Percentiles rank a stretch among this genome's conserved stretches.
Conservation (phyloP, 2,329 filamentous ascomycete genomes). For the Akanthomyces dipterigenus region DNA sequence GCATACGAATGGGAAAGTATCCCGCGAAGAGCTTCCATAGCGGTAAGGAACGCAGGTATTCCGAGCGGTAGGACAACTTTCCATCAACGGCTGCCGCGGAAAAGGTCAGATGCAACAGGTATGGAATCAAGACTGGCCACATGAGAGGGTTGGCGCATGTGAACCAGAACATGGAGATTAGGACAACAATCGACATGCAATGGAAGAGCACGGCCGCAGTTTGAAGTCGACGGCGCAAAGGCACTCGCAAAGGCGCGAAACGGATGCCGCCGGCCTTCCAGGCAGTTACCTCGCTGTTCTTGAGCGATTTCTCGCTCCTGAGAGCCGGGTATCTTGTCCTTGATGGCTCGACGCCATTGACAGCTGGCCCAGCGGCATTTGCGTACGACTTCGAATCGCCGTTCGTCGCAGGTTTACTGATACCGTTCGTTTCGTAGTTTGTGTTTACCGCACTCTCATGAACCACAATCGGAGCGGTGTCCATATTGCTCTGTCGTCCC, state of each 20-base stretch:
- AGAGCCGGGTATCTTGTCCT: constrained; percentile 3
- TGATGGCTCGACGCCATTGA: not conserved
- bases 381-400: constrained; percentile 5
- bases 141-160: constrained; percentile 84
- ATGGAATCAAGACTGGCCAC: constrained; percentile 73
- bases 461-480: not conserved
- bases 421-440: not conserved
- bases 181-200: constrained; percentile 62
- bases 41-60: constrained; percentile 63
- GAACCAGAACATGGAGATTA: constrained; percentile 79
- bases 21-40: constrained; percentile 86
- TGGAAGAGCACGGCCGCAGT: constrained; percentile 73
- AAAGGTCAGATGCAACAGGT: constrained; percentile 76
- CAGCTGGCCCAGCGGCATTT: not conserved
- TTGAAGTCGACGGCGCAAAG: constrained; percentile 64
- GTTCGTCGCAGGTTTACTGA: not conserved
- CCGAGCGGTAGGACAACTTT: constrained; percentile 64
- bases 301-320: not conserved
- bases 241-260: constrained; percentile 75
- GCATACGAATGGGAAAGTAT: constrained; percentile 85
- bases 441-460: not conserved
- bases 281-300: constrained; percentile 15
- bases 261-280: constrained; percentile 53
- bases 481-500: not conserved
- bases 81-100: constrained; percentile 74